Conservation (phyloP, 1,139 yeast genomes). For the Saccharomyces uvarum region DNA sequence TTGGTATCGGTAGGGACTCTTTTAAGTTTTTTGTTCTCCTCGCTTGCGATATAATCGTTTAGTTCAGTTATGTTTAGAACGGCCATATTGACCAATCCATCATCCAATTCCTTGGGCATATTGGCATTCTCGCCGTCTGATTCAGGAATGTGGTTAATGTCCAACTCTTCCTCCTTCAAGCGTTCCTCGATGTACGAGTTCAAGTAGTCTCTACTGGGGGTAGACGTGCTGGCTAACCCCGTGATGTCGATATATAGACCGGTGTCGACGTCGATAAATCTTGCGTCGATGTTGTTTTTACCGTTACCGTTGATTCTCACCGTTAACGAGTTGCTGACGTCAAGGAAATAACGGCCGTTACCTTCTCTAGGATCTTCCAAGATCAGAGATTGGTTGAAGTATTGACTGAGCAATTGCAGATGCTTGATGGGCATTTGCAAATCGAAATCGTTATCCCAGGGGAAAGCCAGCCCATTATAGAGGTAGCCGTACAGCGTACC, state of each 20-base stretch:
- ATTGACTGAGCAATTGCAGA: constrained; percentile 42
- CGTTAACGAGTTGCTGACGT: constrained; percentile 43
- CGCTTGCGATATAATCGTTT: constrained; percentile 3
- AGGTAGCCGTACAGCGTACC: constrained; percentile 65
- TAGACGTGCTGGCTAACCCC: constrained; percentile 39
- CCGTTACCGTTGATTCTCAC: constrained; percentile 39
- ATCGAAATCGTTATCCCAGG: constrained; percentile 69
- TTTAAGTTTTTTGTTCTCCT: constrained; percentile 5
- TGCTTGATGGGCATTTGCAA: constrained; percentile 61
- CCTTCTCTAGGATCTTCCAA: constrained; percentile 61
- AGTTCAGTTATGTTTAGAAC: constrained; percentile 6
- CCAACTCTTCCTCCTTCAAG: constrained; percentile 4
- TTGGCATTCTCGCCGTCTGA: constrained; percentile 6
- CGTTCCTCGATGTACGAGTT: background rate
- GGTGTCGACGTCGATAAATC: constrained; percentile 68
- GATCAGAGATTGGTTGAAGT: constrained; percentile 47
- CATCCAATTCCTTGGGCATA: background rate
- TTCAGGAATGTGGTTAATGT: constrained; percentile 7
- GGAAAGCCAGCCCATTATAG: constrained; percentile 60
- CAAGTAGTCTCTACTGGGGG: constrained; percentile 4
- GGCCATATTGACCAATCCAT: background rate
- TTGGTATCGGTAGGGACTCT: constrained; percentile 8
- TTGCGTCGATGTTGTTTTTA: constrained; percentile 67
- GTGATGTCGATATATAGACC: constrained; percentile 71
- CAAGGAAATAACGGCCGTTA: constrained; percentile 48